phyloP scores from a whole-genome alignment of 176 grass and related monocot species.

The Musa beccarii region DNA sequence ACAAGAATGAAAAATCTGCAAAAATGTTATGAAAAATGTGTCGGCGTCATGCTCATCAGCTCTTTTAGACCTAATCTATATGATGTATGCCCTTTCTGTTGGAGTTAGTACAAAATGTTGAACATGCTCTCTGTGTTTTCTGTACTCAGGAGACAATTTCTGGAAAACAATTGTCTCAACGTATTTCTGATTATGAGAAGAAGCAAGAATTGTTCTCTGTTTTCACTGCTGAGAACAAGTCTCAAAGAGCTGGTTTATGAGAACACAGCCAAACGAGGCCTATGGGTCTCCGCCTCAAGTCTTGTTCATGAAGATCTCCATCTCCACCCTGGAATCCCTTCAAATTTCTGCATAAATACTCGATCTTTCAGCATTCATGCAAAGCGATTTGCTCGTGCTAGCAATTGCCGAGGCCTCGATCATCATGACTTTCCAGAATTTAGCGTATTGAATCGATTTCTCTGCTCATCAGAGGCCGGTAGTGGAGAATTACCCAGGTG shows the following conservation, averaged over 20 bases:
- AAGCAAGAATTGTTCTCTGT: neutral
- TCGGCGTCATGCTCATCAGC: no score
- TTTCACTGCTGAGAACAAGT: constrained; percentile 2
- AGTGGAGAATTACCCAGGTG: constrained; percentile 25
- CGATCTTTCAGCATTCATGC: neutral
- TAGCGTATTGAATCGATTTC: neutral
- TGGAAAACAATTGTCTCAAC: neutral
- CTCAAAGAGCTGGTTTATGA: neutral
- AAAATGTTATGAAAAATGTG: no score
- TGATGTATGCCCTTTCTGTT: no score
- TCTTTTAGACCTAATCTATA: no score
- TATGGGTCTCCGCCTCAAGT: neutral
- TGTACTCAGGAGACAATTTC: neutral
- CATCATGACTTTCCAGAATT: neutral
- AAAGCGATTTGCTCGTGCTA: neutral
- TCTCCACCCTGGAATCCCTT: neutral
- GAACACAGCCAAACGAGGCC: neutral
- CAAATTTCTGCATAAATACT: neutral
- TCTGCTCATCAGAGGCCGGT: neutral
- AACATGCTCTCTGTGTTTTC: neutral
- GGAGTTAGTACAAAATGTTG: neutral
- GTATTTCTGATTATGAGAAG: neutral
- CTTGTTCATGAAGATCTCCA: neutral
- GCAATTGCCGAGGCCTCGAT: neutral
- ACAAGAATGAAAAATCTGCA: no score